Conservation (phyloP, 2,329 filamentous ascomycete genomes). For the Penicillium hordei region DNA sequence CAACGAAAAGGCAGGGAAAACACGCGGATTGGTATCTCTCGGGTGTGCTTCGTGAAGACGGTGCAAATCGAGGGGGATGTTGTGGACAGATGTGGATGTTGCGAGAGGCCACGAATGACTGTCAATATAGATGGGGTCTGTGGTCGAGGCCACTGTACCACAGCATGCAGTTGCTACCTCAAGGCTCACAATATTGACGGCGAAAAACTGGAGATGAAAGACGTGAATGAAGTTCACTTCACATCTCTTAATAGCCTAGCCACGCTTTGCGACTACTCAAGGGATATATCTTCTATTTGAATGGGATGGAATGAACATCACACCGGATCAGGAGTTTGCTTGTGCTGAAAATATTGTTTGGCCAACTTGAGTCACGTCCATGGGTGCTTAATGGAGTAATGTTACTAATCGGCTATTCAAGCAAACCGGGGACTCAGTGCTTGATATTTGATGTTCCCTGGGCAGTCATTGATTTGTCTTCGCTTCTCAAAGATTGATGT, state of each 20-base stretch:
- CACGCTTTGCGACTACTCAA: neutral
- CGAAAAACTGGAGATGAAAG: neutral
- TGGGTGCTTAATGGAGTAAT: neutral
- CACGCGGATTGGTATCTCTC: neutral
- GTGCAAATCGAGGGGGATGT: neutral
- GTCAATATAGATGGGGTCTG: neutral
- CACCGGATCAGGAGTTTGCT: neutral
- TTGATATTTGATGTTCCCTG: neutral
- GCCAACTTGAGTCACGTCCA: neutral
- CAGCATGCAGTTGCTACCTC: neutral
- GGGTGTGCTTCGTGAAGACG: neutral
- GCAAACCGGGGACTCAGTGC: neutral
- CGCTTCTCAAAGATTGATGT: neutral
- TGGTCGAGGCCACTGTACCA: neutral
- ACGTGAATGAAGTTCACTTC: neutral
- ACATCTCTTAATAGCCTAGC: neutral
- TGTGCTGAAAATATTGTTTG: neutral
- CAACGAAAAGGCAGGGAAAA: neutral
- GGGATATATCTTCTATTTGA: neutral
- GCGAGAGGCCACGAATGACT: neutral
- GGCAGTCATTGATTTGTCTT: neutral
- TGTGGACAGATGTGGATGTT: neutral
- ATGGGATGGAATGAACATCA: neutral
- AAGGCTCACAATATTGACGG: neutral
- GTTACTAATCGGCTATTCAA: neutral